Conservation (phyloP, 495 filamentous ascomycete genomes). For the Aspergillus steynii region DNA sequence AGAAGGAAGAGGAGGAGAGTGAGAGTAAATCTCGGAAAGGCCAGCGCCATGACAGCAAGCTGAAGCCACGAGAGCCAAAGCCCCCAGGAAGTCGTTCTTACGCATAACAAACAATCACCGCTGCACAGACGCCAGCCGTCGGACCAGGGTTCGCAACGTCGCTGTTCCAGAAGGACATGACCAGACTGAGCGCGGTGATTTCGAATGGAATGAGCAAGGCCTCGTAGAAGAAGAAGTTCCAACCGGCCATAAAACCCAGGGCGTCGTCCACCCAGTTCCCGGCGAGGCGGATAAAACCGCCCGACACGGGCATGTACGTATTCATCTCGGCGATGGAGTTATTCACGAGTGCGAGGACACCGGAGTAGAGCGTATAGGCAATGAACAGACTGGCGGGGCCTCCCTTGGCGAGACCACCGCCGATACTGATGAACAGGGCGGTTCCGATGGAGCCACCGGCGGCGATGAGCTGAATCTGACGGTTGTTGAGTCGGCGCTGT, state of each 20-base stretch:
- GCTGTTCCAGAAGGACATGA: slow-evolving; percentile 69
- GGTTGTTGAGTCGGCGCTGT: slow-evolving; percentile 21
- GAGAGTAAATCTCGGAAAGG: slow-evolving; percentile 4
- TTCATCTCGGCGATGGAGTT: slow-evolving; percentile 47
- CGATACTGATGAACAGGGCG: slow-evolving; percentile 30
- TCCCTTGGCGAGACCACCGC: slow-evolving; percentile 36
- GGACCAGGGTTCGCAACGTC: slow-evolving; percentile 47
- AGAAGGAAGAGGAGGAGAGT: slow-evolving; percentile 8
- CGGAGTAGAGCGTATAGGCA: slow-evolving; percentile 34
- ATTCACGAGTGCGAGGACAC: slow-evolving; percentile 34
- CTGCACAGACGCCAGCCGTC: slow-evolving; percentile 54
- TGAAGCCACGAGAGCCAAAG: slow-evolving; percentile 5
- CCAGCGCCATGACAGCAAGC: slow-evolving; percentile 2
- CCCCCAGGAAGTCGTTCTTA: slow-evolving; percentile 7
- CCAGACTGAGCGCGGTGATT: slow-evolving; percentile 66
- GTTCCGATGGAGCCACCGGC: slow-evolving; percentile 37
- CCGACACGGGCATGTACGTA: slow-evolving; percentile 55
- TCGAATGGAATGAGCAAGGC: slow-evolving; percentile 71
- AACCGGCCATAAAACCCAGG: slow-evolving; percentile 53
- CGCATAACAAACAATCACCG: slow-evolving; percentile 50
- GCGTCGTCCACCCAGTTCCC: slow-evolving; percentile 52
- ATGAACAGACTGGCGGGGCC: slow-evolving; percentile 56
- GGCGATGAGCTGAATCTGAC: slow-evolving; percentile 31
- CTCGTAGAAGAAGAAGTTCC: slow-evolving; percentile 65
- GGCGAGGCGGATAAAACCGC: slow-evolving; percentile 49